A percentile compares a stretch with the other conserved stretches of the same genome.
Evolutionary conservation across 106 monocot species (phyloP).

Genomic region (Apostasia ramifera): DNA sequence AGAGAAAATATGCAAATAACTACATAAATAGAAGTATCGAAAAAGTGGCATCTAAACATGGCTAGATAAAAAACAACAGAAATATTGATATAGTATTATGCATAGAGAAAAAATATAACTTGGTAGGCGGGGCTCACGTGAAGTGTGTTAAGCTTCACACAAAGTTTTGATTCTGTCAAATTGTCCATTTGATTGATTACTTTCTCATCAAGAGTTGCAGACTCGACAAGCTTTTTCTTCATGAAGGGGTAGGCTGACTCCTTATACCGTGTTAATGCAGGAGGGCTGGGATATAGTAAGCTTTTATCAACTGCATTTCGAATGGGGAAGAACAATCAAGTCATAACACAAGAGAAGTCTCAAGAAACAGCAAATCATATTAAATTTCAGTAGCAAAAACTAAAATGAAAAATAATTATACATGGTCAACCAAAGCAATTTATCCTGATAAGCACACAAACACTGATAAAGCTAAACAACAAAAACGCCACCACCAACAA

Average conservation of each 20-base stretch:
- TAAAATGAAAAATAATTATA: no score
- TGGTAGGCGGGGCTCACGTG: constrained; percentile 25
- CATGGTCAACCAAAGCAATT: no score
- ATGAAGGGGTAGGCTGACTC: constrained; percentile 37
- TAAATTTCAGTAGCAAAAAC: no score
- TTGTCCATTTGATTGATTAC: constrained; percentile 21
- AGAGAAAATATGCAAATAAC: no score
- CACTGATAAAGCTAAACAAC: no score
- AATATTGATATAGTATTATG: no score
- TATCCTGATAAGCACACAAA: no score
- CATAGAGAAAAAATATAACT: no score
- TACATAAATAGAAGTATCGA: no score
- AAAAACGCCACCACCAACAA: no score
- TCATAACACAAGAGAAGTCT: background rate
- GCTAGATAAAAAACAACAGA: no score
- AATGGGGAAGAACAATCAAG: background rate
- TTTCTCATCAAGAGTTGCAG: constrained; percentile 24
- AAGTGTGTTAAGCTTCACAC: constrained; percentile 72
- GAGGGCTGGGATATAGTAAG: constrained; percentile 35
- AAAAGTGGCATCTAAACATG: no score
- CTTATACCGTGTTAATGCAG: constrained; percentile 55
- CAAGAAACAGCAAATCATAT: background rate
- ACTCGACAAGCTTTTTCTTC: constrained; percentile 47
- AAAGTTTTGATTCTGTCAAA: constrained; percentile 45
- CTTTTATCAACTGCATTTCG: constrained; percentile 32